Evolutionary conservation across 768 basidiomycete genomes (phyloP), one percentile per base, ranked within the genome.

Genomic region (Lyophyllum atratum): DNA sequence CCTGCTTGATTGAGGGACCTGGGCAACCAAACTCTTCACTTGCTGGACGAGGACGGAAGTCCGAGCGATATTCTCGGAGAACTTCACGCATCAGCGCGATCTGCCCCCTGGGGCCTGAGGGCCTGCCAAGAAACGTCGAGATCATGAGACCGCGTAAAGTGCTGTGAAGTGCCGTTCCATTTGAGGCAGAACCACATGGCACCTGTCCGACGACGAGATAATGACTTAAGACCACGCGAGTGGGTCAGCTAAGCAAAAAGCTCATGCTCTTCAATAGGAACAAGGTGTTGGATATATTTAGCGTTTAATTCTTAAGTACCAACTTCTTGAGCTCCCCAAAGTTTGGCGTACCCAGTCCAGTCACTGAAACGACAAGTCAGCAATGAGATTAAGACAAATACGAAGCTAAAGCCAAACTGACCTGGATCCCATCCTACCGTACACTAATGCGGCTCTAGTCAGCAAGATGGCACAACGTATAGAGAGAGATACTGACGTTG

Each of bases 361-460:
- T 66, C 33, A 61, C 66, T 61, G 59, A n/a, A 12, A 53, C 25
- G 49, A 31, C 26, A 8, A n/a, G 34, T 52, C 40, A 45, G 31
- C 17, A 7, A 25, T 10, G 10, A 19, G 39, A 19, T 4, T n/a
- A 19, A 19, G n/a, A n/a, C n/a, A n/a, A n/a, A 19, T 37, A 14
- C 14, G n/a, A 40, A 40, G n/a, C n/a, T n/a, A 10, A n/a, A 40
- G 49, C 34, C 4, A 19, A 11, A 73, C 79, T 65, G 66, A 83
- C 83, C 76, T 25, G 85, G 78, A 72, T 87, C 83, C 84, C 85
- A 86, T 12, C 85, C 85, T 37, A 31, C 52, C 4, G 77, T 77
- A 9, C 81, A 75, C 78, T 80, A 53, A 43, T 39, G 19, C 25
- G 34, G 11, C 34, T 1, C 19, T 26, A 50, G 50, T 57, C 42